phyloP scores from a whole-genome alignment of 441 rosid species.

The California macrophylla region DNA sequence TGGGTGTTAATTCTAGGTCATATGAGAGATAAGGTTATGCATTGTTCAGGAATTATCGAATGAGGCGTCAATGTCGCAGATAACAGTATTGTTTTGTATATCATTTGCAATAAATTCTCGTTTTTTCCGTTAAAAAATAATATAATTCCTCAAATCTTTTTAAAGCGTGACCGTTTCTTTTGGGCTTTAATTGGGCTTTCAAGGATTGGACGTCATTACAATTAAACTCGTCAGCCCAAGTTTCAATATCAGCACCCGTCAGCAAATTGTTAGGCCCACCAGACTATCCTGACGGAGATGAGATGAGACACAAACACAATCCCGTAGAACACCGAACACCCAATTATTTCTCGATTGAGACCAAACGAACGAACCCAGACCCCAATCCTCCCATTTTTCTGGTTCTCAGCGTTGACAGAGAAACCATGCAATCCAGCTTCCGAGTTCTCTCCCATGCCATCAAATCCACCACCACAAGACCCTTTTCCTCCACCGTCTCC shows the following conservation, averaged over 20 bases:
- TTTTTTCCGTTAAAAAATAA: no score
- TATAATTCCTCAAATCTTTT: no score
- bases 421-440: constrained; percentile 33
- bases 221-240: not conserved
- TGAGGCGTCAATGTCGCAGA: no score
- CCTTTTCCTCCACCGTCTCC: constrained; percentile 33
- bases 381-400: not conserved
- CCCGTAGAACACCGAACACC: no score
- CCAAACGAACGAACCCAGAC: not conserved
- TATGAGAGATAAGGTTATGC: no score
- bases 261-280: not conserved
- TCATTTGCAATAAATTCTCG: no score
- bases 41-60: no score
- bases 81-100: no score
- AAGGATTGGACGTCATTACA: no score
- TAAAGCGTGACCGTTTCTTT: no score
- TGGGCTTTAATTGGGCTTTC: not conserved
- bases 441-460: constrained; percentile 29
- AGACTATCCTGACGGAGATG: not conserved
- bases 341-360: no score
- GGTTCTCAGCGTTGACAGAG: not conserved
- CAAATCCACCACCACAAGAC: constrained; percentile 16
- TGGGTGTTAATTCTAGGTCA: no score
- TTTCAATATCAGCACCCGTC: not conserved
- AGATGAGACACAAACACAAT: not conserved